These are phyloP conservation scores for Fusarium algeriense DNA, from an alignment of 2,329 filamentous ascomycete genomes.

Conservation along the genomic window DNA sequence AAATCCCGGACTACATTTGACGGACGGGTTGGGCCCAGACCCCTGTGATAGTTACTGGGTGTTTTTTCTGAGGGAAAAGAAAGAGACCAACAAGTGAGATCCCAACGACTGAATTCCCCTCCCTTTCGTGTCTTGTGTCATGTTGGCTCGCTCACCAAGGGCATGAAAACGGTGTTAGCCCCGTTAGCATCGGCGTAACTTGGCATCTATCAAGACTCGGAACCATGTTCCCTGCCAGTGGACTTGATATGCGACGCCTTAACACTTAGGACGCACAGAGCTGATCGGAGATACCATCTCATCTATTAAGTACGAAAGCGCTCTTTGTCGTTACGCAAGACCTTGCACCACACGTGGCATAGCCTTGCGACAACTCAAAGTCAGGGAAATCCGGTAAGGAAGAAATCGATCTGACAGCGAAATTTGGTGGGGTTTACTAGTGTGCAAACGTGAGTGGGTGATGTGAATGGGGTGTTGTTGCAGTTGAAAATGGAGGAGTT, in stretches of 20 bases:
- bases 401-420: conserved; percentile 21
- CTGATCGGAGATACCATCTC: not conserved
- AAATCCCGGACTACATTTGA: not conserved
- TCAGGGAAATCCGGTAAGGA: not conserved
- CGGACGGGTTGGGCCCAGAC: conserved; percentile 1
- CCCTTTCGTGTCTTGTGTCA: conserved; percentile 20
- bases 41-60: not conserved
- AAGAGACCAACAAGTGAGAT: conserved; percentile 9
- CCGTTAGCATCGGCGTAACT: conserved; percentile 17
- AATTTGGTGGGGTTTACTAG: conserved; percentile 26
- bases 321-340: not conserved
- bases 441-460: conserved; percentile 10
- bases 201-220: conserved; percentile 22
- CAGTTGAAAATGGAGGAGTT: conserved; percentile 26
- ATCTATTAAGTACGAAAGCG: not conserved
- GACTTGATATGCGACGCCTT: conserved; percentile 13
- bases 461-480: conserved; percentile 15
- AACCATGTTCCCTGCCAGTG: conserved; percentile 33
- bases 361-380: not conserved
- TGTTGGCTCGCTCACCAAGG: conserved; percentile 18
- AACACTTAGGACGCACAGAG: not conserved
- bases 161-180: conserved; percentile 21
- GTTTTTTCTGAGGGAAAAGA: not conserved
- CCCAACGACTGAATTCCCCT: conserved; percentile 2
- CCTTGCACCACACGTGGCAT: not conserved